Conservation (phyloP, 495 filamentous ascomycete species). For the Aspergillus biplanus region DNA sequence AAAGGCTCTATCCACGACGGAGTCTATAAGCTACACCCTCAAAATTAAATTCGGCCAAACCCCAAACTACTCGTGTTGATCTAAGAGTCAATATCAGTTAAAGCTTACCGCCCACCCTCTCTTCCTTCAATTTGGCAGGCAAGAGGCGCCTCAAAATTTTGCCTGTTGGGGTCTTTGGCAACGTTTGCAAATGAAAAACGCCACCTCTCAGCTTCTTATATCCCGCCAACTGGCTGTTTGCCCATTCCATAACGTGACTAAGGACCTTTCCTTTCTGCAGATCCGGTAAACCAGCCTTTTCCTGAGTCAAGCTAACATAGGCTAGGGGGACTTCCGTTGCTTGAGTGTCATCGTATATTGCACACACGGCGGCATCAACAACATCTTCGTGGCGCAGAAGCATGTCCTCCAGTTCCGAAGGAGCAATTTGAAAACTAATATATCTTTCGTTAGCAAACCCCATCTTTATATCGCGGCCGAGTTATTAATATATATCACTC, state of each 20-base stretch:
- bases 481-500: constrained; percentile 34
- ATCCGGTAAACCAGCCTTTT: constrained; percentile 35
- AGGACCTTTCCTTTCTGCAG: constrained; percentile 37
- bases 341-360: constrained; percentile 61
- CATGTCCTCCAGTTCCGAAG: constrained; percentile 75
- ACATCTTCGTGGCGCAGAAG: constrained; percentile 68
- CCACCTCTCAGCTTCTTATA: constrained; percentile 32
- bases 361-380: constrained; percentile 73
- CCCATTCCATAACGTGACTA: constrained; percentile 28
- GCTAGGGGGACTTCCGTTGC: constrained; percentile 77
- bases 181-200: constrained; percentile 23
- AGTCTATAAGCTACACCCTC: no score
- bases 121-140: constrained; percentile 22
- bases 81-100: not conserved
- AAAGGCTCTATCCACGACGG: no score
- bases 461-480: not conserved
- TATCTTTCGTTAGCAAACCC: not conserved
- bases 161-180: constrained; percentile 29
- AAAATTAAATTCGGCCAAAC: no score
- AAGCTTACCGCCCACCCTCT: constrained; percentile 15
- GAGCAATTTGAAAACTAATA: constrained; percentile 72
- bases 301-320: constrained; percentile 57
- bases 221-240: constrained; percentile 21
- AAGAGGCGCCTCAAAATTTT: constrained; percentile 28
- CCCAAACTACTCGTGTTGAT: no score